A percentile compares a stretch with the other conserved stretches of the same genome.
Evolutionary conservation across 441 rosid species (phyloP).

Genomic region (Biscutella auriculata): DNA sequence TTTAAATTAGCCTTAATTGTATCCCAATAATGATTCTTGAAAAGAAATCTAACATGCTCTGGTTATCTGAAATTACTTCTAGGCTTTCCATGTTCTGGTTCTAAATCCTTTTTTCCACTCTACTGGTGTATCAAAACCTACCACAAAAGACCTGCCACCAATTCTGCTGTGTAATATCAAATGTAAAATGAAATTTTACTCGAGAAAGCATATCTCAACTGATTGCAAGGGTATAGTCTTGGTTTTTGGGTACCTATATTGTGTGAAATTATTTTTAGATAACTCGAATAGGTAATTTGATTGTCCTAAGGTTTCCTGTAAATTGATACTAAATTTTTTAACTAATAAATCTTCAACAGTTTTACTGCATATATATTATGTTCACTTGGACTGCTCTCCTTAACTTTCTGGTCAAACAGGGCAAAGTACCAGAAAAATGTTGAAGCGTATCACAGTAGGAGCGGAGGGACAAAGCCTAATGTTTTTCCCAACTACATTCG

Average conservation of each 20-base stretch:
- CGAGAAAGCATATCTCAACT: not conserved
- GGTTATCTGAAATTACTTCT: not conserved
- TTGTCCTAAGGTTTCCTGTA: not conserved
- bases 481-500: conserved; percentile 94
- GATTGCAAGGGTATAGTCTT: not conserved
- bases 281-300: not conserved
- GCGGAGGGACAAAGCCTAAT: conserved; percentile 68
- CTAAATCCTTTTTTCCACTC: not conserved
- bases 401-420: conserved; percentile 34
- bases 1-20: not conserved
- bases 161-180: not conserved
- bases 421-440: conserved; percentile 98
- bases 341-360: not conserved
- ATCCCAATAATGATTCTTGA: not conserved
- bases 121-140: not conserved
- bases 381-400: not conserved
- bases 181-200: not conserved
- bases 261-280: not conserved
- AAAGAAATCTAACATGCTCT: not conserved
- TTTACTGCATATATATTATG: not conserved
- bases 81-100: not conserved
- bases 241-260: not conserved
- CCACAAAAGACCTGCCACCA: not conserved
- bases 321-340: not conserved
- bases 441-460: conserved; percentile 89